phyloP scores from a whole-genome alignment of 768 basidiomycete genomes.

The Kwoniella newhampshirensis region DNA sequence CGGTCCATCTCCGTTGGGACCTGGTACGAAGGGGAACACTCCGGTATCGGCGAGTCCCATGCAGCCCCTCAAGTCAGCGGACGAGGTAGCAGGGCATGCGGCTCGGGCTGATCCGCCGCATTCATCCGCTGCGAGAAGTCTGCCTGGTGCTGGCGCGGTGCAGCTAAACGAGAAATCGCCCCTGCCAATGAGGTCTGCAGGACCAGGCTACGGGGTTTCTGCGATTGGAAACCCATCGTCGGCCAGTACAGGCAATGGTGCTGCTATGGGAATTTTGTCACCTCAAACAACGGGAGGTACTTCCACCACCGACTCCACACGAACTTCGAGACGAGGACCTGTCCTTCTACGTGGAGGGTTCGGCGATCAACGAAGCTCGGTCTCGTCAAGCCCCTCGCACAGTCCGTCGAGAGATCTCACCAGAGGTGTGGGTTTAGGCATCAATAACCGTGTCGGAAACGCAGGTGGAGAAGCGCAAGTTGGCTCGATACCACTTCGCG shows the following conservation, averaged over 20 bases:
- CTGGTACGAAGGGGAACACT: conserved; percentile 3
- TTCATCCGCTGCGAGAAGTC: conserved; percentile 23
- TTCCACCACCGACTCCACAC: conserved; percentile 14
- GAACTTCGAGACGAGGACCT: conserved; percentile 35
- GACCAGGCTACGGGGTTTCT: too few species aligned
- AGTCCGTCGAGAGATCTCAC: conserved; percentile 11
- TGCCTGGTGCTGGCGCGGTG: conserved; percentile 31
- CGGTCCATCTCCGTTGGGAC: conserved; percentile 16
- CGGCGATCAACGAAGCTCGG: conserved; percentile 18
- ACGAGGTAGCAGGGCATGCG: conserved; percentile 5
- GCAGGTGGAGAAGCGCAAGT: neutral
- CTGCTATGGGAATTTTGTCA: conserved; percentile 21
- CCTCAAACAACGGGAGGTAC: conserved; percentile 39
- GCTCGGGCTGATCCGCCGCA: neutral
- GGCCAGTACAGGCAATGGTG: conserved; percentile 1
- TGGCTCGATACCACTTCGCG: neutral
- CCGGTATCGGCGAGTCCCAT: conserved; percentile 13
- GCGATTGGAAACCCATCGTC: too few species aligned
- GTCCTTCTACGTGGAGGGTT: conserved; percentile 47
- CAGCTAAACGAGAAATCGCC: neutral
- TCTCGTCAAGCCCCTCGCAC: conserved; percentile 16
- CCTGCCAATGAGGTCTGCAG: conserved; percentile 23
- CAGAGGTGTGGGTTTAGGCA: conserved; percentile 15
- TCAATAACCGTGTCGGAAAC: neutral
- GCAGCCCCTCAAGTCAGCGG: conserved; percentile 14